phyloP scores from a whole-genome alignment of 1,284 basidiomycete genomes.

The Boletus calvinii region DNA sequence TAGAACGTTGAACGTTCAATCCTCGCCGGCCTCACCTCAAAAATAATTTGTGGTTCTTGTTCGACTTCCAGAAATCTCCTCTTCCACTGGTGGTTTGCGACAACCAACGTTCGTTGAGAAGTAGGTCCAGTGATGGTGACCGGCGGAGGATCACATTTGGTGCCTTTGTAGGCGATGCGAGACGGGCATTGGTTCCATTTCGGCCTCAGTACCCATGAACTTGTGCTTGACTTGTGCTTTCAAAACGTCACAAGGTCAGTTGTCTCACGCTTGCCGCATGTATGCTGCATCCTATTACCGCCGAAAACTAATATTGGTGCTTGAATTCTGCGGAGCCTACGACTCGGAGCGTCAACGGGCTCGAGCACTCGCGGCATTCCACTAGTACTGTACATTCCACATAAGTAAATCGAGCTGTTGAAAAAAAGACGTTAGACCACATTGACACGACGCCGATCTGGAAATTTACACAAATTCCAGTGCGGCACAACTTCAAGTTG shows the following conservation, averaged over 20 bases:
- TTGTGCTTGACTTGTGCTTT: background rate
- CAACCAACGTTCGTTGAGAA: background rate
- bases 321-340: background rate
- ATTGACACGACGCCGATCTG: too few relatives aligned
- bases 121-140: background rate
- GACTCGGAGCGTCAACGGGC: background rate
- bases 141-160: background rate
- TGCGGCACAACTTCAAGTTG: too few relatives aligned
- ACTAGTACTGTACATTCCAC: too few relatives aligned
- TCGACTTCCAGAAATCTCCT: background rate
- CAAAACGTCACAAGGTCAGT: background rate
- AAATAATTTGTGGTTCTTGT: background rate
- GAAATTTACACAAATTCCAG: too few relatives aligned
- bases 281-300: background rate
- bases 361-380: too few relatives aligned
- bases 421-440: too few relatives aligned
- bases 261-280: constrained; percentile 4
- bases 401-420: too few relatives aligned
- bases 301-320: background rate
- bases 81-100: background rate
- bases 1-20: background rate
- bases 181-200: background rate
- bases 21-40: background rate
- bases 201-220: background rate
- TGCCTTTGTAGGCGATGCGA: background rate